Evolutionary conservation across 768 basidiomycete genomes (phyloP).

Genomic region (Ephemerocybe angulata): DNA sequence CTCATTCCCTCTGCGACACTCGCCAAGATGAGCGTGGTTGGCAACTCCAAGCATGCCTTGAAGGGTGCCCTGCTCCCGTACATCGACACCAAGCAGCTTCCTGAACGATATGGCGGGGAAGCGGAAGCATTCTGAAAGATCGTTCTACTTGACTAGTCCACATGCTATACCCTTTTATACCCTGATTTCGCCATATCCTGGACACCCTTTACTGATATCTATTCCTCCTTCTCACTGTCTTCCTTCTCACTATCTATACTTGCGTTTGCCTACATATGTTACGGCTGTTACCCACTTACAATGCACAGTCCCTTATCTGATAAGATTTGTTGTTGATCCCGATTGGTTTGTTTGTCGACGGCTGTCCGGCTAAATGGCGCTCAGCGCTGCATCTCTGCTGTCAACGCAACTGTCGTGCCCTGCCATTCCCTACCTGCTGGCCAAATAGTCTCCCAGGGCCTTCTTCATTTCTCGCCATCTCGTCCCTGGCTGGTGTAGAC

Average conservation of each 20-base stretch:
- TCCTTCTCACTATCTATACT: background rate
- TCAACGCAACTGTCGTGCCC: background rate
- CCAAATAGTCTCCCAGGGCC: slow-evolving; percentile 2
- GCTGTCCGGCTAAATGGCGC: too few relatives aligned
- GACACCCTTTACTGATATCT: background rate
- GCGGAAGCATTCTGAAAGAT: slow-evolving; percentile 47
- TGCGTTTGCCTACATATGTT: too few relatives aligned
- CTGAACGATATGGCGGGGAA: slow-evolving; percentile 67
- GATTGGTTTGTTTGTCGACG: too few relatives aligned
- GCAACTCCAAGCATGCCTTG: slow-evolving; percentile 56
- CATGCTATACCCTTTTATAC: background rate
- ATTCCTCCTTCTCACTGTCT: background rate
- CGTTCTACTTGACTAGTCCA: background rate
- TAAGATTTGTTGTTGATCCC: too few relatives aligned
- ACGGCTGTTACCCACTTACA: too few relatives aligned
- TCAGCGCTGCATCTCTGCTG: background rate
- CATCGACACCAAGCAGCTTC: slow-evolving; percentile 57
- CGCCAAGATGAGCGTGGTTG: slow-evolving; percentile 79
- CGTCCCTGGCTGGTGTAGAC: slow-evolving; percentile 3
- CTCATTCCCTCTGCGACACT: slow-evolving; percentile 69
- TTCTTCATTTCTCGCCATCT: background rate
- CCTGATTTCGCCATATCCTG: background rate
- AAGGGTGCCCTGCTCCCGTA: slow-evolving; percentile 55
- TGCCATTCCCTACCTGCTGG: background rate
- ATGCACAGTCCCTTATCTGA: background rate